phyloP scores from a whole-genome alignment of 1,284 basidiomycete species.

The Amylostereum areolatum region DNA sequence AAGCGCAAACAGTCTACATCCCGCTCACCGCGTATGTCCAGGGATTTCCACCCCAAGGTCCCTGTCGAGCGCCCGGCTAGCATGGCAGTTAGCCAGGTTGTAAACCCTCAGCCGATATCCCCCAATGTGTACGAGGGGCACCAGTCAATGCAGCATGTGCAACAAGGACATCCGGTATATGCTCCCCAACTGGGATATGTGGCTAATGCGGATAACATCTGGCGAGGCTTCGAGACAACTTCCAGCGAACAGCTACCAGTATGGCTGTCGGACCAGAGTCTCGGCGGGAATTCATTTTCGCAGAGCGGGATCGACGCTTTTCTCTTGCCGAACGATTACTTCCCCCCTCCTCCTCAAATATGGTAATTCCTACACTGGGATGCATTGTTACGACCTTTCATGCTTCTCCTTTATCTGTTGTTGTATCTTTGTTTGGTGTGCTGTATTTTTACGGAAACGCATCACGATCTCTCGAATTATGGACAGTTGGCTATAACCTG shows the following conservation, averaged over 20 bases:
- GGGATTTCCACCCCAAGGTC: conserved; percentile 31
- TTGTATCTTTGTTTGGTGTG: conserved; percentile 10
- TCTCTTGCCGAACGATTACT: conserved; percentile 67
- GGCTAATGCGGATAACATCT: conserved; percentile 64
- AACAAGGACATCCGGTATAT: conserved; percentile 15
- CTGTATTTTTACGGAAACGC: conserved; percentile 1
- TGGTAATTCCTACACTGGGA: conserved; percentile 37
- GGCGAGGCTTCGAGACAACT: conserved; percentile 66
- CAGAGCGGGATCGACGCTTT: conserved; percentile 82
- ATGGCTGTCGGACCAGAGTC: conserved; percentile 76
- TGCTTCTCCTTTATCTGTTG: conserved; percentile 8
- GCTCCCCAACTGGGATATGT: conserved; percentile 29
- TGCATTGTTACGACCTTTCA: not conserved
- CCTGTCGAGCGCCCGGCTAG: conserved; percentile 13
- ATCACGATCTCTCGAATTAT: no score
- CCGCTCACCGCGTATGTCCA: conserved; percentile 51
- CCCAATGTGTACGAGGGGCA: conserved; percentile 2
- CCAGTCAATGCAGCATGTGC: conserved; percentile 10
- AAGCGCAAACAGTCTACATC: conserved; percentile 58
- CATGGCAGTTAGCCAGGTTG: conserved; percentile 14
- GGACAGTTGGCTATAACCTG: no score
- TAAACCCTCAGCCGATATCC: conserved; percentile 9
- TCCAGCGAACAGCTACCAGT: conserved; percentile 70
- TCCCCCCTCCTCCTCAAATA: conserved; percentile 64
- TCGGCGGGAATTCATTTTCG: conserved; percentile 67